Percentiles rank a stretch among this genome's conserved stretches.
phyloP scores from a whole-genome alignment of 768 basidiomycete species.

The Tephrocybe rancida region DNA sequence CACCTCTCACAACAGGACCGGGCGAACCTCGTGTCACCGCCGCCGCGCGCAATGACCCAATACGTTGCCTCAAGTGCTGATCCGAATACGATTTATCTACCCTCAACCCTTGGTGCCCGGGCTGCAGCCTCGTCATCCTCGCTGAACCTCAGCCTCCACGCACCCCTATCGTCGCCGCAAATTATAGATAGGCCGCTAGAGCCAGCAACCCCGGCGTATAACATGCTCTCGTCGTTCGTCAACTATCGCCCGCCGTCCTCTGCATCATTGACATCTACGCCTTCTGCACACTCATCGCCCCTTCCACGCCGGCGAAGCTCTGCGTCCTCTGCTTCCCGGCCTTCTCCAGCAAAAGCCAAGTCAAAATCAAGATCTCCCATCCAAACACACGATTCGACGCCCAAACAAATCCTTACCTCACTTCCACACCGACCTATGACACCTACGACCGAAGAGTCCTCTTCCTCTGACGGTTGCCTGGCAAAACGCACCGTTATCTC shows the following conservation, averaged over 20 bases:
- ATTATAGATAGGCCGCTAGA: slow-evolving; percentile 40
- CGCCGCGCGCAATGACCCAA: slow-evolving; percentile 77
- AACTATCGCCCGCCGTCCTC: slow-evolving; percentile 30
- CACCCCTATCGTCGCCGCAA: slow-evolving; percentile 26
- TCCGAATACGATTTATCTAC: slow-evolving; percentile 55
- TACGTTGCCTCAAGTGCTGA: slow-evolving; percentile 63
- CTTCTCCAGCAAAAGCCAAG: no score
- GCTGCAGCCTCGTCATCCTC: slow-evolving; percentile 31
- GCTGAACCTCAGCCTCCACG: slow-evolving; percentile 16
- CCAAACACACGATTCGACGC: slow-evolving; percentile 19
- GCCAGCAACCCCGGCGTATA: slow-evolving; percentile 58
- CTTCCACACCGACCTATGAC: slow-evolving; percentile 43
- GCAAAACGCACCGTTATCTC: slow-evolving; percentile 67
- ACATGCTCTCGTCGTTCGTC: slow-evolving; percentile 62
- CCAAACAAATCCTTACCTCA: slow-evolving; percentile 24
- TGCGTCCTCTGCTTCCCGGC: slow-evolving; percentile 6
- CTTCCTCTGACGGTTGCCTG: slow-evolving; percentile 53
- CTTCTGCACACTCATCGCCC: slow-evolving; percentile 29
- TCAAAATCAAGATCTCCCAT: slow-evolving; percentile 15
- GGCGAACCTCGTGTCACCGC: slow-evolving; percentile 59
- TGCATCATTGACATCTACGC: slow-evolving; percentile 26
- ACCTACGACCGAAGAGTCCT: slow-evolving; percentile 61
- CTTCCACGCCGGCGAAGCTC: slow-evolving; percentile 27
- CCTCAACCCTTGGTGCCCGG: slow-evolving; percentile 72
- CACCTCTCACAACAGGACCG: slow-evolving; percentile 55